Base-by-base conservation (phyloP, 2,329 filamentous ascomycete genomes). In the Nemania diffusa region DNA sequence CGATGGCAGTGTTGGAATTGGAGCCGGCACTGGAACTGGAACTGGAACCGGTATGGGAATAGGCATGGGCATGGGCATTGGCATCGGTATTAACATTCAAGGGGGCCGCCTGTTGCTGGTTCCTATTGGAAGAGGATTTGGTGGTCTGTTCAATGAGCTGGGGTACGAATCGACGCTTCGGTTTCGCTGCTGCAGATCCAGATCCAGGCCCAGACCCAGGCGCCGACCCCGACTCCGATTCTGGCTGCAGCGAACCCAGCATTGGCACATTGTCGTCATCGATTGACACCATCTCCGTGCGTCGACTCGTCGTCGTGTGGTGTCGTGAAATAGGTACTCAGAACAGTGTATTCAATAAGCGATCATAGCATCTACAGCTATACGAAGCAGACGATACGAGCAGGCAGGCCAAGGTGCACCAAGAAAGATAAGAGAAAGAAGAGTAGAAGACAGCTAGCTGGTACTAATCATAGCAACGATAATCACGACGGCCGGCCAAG, bases 111-210 rank as follows among this genome's bases (percentile, higher is more conserved):
- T 57, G 67, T 26, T 56, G 37, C 22, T 60, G 67, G 52, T 40
- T 73, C 50, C 65, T 71, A 64, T 66, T 69, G 52, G 71, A 68
- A 52, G 76, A 77, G 20, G 73, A 74, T 62, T 73, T 78, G 34
- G 71, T 71, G 40, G 75, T 76, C 59, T 77, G 75, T 59, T 78
- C 77, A 42, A 78, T 72, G n/a, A 78, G 74, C 63, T 78, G 77
- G 50, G 77, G 77, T 57, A 72, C 76, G 56, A 78, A 78, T 57
- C 73, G 74, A 59, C 75, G 74, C 55, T 73, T 76, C 44, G 75
- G 73, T 57, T 77, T 78, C n/a, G 73, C 46, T 44, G 64, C 67
- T 34, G 72, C 48, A 56, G 61, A 56, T 32, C 22, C 46, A 48
- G 57, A 20, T 60, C 64, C 65, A 55, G 67, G 46, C 37, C 53